Evolutionary conservation across 2,329 filamentous ascomycete genomes (phyloP), one percentile per base, ranked within the genome.

Genomic region (Talaromyces albobiverticillius): DNA sequence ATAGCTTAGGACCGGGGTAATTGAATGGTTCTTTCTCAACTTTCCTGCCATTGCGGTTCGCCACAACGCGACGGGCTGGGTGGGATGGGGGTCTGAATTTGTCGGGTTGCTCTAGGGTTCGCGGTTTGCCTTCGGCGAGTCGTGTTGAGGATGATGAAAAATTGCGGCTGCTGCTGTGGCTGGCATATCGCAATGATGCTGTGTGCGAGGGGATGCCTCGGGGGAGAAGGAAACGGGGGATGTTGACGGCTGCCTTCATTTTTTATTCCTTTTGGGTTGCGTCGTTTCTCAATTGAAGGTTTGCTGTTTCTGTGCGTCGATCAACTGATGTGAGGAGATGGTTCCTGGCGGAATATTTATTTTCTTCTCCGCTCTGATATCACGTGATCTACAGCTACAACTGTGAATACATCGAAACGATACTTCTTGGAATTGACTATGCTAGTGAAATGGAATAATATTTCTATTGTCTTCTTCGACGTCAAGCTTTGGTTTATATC

Each of bases 11-110:
- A 34, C 90, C 91, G 1, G 76, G 73, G 68, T 95, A 95, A 70
- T 87, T 84, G 63, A 81, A 79, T 26, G 86, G 85, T 50, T 71
- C 63, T 36, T 23, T 59, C 2, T 54, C 53, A 51, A 62, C 38
- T 51, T 66, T 45, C 46, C 62, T 50, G 36, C 62, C 52, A 55
- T 67, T 64, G 53, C 63, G 66, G 29, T 73, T 72, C 60, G 80
- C 79, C 52, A 82, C 79, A 4, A 81, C 78, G 29, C 90, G 80
- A 6, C 88, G 80, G 20, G 88, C 78, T 11, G 88, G 87, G 71
- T 97, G 94, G 0, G 93, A 97, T 0, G 94, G 94, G 2, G 94
- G 93, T 46, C 89, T 89, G 79, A 96, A 97, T 69, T 87, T 88
- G 65, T 88, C 82, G 22, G 93, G 93, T 72, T 96, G 90, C 64